A percentile compares a stretch with the other conserved stretches of the same genome.
These are phyloP conservation scores for Lachnellula occidentalis DNA, from an alignment of 2,329 filamentous ascomycete genomes.

Conservation along the genomic window DNA sequence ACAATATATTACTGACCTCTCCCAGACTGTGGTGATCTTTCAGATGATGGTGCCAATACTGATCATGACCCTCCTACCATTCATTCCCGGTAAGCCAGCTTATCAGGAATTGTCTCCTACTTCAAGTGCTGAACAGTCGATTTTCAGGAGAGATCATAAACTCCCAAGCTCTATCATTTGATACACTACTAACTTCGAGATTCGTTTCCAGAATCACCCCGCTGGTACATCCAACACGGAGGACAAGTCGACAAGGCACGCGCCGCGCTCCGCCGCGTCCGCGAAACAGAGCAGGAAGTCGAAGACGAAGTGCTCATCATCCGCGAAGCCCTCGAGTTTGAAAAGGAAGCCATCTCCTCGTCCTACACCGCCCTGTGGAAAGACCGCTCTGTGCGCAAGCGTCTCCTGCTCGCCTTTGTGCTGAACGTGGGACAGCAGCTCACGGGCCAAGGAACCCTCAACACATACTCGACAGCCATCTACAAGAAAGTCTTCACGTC, in stretches of 20 bases:
- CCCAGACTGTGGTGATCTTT: conserved; percentile 54
- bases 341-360: conserved; percentile 61
- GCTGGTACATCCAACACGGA: conserved; percentile 60
- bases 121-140: no score
- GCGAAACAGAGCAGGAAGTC: conserved; percentile 59
- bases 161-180: no score
- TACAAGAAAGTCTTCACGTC: conserved; percentile 65
- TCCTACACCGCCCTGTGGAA: conserved; percentile 64
- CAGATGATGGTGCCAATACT: conserved; percentile 59
- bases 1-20: neutral
- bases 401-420: conserved; percentile 58
- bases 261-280: conserved; percentile 51
- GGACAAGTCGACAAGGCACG: conserved; percentile 55
- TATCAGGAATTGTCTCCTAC: no score
- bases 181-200: no score
- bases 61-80: conserved; percentile 56
- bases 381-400: conserved; percentile 62
- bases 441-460: conserved; percentile 66
- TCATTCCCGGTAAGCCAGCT: conserved; percentile 41
- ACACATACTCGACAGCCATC: conserved; percentile 65
- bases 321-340: conserved; percentile 63
- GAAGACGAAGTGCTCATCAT: conserved; percentile 62
- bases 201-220: conserved; percentile 47
- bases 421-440: conserved; percentile 68
- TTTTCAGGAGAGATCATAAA: no score